These are phyloP conservation scores for Cucurbita maxima DNA, from an alignment of 306 rosid species.

Conservation along the genomic window DNA sequence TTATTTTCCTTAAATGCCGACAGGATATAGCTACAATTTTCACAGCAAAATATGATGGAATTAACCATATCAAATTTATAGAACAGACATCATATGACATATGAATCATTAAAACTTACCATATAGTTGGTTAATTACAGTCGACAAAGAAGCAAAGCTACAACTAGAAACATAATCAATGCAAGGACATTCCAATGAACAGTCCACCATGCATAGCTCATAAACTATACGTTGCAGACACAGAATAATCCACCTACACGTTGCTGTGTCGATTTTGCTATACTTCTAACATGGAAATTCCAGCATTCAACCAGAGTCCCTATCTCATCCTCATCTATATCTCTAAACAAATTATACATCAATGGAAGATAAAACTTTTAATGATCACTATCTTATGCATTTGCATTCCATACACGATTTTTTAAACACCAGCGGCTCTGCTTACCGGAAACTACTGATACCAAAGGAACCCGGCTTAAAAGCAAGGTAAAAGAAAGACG, in stretches of 20 bases:
- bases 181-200: neutral
- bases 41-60: neutral
- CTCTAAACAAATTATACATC: neutral
- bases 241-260: neutral
- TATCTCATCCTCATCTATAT: neutral
- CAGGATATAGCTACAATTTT: neutral
- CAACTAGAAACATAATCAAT: neutral
- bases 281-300: neutral
- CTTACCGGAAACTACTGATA: neutral
- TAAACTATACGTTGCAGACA: neutral
- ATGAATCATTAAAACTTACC: too few relatives aligned
- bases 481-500: neutral
- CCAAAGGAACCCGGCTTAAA: neutral
- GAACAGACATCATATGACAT: neutral
- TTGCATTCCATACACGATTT: neutral
- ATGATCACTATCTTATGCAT: neutral
- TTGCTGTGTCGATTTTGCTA: neutral
- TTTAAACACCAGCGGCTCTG: neutral
- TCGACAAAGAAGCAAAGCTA: neutral
- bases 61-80: neutral
- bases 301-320: neutral
- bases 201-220: neutral
- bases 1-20: neutral
- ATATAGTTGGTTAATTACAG: neutral
- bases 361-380: neutral